Conservation (phyloP, 1,284 basidiomycete genomes). For the Leccinum variabile region DNA sequence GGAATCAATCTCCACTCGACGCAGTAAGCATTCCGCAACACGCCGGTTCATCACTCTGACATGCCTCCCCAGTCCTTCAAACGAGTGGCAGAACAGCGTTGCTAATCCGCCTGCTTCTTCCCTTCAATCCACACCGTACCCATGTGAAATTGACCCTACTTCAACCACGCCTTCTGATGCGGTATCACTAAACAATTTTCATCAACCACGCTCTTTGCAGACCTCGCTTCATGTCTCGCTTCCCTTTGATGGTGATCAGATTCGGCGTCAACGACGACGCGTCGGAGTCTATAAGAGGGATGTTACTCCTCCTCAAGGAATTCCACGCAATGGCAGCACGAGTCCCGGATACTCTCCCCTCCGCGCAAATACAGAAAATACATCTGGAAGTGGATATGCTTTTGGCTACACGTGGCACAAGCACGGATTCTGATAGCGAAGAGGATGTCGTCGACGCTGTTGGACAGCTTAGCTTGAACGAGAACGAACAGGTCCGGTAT, state of each 20-base stretch:
- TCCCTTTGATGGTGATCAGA: constrained; percentile 19
- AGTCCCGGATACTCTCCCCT: constrained; percentile 22
- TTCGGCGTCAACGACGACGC: constrained; percentile 29
- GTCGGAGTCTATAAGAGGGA: constrained; percentile 6
- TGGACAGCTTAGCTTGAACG: constrained; percentile 82
- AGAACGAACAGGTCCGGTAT: constrained; percentile 77
- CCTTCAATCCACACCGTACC: constrained; percentile 11
- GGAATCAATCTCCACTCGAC: constrained; percentile 43
- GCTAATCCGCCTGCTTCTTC: constrained; percentile 41
- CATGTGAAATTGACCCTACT: constrained; percentile 3
- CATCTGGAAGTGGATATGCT: constrained; percentile 23
- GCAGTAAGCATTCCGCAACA: constrained; percentile 46
- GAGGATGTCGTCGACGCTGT: constrained; percentile 69
- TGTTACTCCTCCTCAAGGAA: constrained; percentile 9
- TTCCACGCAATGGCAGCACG: constrained; percentile 11
- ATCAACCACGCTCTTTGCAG: neutral
- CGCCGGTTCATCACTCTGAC: neutral
- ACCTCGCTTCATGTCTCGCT: constrained; percentile 18
- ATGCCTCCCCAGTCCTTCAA: constrained; percentile 56
- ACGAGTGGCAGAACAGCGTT: constrained; percentile 77
- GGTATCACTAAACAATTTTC: constrained; percentile 20
- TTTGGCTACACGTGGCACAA: constrained; percentile 32
- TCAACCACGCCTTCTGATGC: constrained; percentile 9
- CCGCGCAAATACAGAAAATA: constrained; percentile 7
- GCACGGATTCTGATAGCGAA: constrained; percentile 40